These are phyloP conservation scores for Hypoxylon sp. DNA, from an alignment of 2,329 filamentous ascomycete species.

Conservation along the genomic window DNA sequence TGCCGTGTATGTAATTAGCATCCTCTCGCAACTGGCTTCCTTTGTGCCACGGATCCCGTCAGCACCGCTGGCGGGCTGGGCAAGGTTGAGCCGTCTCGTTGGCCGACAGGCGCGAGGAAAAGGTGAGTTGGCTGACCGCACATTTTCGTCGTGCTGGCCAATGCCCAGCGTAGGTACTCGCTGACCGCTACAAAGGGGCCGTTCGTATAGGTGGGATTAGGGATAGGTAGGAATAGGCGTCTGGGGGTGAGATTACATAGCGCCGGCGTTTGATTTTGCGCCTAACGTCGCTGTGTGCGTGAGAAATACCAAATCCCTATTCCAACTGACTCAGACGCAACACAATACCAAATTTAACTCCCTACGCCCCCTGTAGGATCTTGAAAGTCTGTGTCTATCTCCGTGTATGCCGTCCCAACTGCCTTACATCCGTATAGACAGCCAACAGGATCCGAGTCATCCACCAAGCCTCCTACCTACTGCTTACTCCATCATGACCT, in stretches of 20 bases:
- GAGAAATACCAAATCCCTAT: slow-evolving; percentile 31
- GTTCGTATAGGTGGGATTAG: slow-evolving; percentile 39
- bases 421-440: slow-evolving; percentile 21
- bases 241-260: slow-evolving; percentile 19
- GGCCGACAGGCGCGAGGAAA: slow-evolving; percentile 14
- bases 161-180: slow-evolving; percentile 36
- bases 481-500: slow-evolving; percentile 27
- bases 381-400: slow-evolving; percentile 14
- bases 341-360: slow-evolving; percentile 28
- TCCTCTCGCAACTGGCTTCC: slow-evolving; percentile 31
- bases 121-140: slow-evolving; percentile 41
- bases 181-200: slow-evolving; percentile 36
- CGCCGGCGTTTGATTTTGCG: slow-evolving; percentile 40
- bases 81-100: slow-evolving; percentile 18
- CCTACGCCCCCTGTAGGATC: slow-evolving; percentile 30
- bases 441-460: slow-evolving; percentile 12
- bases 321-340: slow-evolving; percentile 42
- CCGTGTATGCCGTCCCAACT: slow-evolving; percentile 7
- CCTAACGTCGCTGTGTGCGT: slow-evolving; percentile 33
- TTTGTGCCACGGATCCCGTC: slow-evolving; percentile 30
- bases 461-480: not conserved
- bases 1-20: slow-evolving; percentile 20
- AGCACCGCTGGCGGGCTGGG: slow-evolving; percentile 27
- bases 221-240: slow-evolving; percentile 35
- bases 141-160: slow-evolving; percentile 37